phyloP scores from a whole-genome alignment of 495 filamentous ascomycete genomes.

The Penicillium samsonianum region DNA sequence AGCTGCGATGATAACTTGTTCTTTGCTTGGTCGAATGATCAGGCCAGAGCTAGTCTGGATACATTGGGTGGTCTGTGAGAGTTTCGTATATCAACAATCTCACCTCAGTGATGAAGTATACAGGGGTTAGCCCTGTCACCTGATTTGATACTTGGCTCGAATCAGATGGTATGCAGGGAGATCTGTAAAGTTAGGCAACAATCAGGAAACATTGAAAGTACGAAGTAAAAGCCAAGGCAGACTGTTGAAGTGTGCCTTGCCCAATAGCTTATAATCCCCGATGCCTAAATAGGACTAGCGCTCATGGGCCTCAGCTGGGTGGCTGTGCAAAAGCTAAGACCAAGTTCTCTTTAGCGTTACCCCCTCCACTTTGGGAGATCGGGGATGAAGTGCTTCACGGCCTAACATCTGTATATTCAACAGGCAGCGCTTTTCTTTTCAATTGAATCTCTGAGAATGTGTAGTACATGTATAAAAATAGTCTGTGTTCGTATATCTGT shows the following conservation, averaged over 20 bases:
- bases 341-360: background rate
- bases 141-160: background rate
- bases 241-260: slow-evolving; percentile 17
- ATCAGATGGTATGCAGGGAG: too few relatives aligned
- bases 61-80: slow-evolving; percentile 34
- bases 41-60: slow-evolving; percentile 34
- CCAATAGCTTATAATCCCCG: slow-evolving; percentile 6
- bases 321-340: slow-evolving; percentile 34
- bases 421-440: background rate
- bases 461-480: slow-evolving; percentile 1
- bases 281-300: slow-evolving; percentile 12
- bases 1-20: slow-evolving; percentile 52
- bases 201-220: background rate
- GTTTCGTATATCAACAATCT: background rate
- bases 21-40: slow-evolving; percentile 36
- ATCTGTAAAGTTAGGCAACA: background rate
- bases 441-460: background rate
- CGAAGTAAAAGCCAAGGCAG: slow-evolving; percentile 14
- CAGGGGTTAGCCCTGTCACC: background rate
- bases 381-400: background rate
- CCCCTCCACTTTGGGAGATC: background rate
- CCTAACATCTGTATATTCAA: background rate
- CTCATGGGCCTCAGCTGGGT: slow-evolving; percentile 31
- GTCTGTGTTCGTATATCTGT: slow-evolving; percentile 11
- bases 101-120: background rate